These are phyloP conservation scores for Zymoseptoria brevis DNA, from an alignment of 2,329 filamentous ascomycete genomes.

Conservation along the genomic window DNA sequence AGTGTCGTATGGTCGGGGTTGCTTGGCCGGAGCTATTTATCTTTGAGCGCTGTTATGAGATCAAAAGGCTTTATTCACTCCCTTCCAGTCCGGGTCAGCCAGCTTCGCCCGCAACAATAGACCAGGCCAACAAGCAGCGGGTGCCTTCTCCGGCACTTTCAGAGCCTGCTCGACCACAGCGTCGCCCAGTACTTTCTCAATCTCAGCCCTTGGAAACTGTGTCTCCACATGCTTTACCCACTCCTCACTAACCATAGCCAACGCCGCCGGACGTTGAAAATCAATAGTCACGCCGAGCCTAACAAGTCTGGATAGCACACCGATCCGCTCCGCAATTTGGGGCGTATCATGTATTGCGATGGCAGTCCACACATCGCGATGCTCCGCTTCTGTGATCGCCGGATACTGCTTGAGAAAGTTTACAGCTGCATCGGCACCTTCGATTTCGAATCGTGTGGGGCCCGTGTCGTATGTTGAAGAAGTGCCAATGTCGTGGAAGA, in stretches of 20 bases:
- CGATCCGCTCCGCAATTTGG: slow-evolving; percentile 39
- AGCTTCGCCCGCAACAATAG: slow-evolving; percentile 13
- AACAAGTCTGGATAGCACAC: slow-evolving; percentile 32
- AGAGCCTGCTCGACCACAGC: slow-evolving; percentile 36
- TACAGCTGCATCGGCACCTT: no score
- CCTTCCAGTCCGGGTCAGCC: slow-evolving; percentile 18
- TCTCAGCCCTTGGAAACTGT: slow-evolving; percentile 29
- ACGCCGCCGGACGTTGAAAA: slow-evolving; percentile 24
- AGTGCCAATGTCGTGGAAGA: no score
- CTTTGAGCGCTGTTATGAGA: not conserved
- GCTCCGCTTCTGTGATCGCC: not conserved
- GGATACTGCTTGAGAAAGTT: no score
- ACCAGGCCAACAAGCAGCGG: slow-evolving; percentile 23
- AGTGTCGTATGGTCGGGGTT: not conserved
- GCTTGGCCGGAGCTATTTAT: not conserved
- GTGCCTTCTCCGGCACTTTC: slow-evolving; percentile 33
- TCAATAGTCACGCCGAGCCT: slow-evolving; percentile 34
- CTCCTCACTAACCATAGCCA: slow-evolving; percentile 15
- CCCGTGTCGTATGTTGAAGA: no score
- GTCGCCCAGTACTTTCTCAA: slow-evolving; percentile 40
- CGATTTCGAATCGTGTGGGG: no score
- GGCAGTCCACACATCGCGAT: slow-evolving; percentile 38
- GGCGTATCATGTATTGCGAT: slow-evolving; percentile 40
- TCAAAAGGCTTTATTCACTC: slow-evolving; percentile 24
- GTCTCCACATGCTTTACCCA: slow-evolving; percentile 21